These are phyloP conservation scores for Chamaecrista fasciculata DNA, from an alignment of 306 rosid species.

Conservation along the genomic window DNA sequence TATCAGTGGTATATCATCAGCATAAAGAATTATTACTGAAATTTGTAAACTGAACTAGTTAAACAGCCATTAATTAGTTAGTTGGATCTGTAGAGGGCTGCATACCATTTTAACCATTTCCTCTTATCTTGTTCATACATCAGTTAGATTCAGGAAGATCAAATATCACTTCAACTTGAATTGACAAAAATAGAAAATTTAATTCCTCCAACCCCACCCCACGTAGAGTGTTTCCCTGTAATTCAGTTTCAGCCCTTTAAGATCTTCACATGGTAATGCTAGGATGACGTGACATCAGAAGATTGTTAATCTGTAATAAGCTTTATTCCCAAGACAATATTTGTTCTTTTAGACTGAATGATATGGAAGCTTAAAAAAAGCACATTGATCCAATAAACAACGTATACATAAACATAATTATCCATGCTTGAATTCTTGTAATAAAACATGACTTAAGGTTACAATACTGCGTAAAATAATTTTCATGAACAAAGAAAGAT, in stretches of 20 bases:
- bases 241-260: background rate
- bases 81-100: background rate
- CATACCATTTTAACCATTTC: background rate
- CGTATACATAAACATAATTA: background rate
- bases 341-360: background rate
- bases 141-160: no score
- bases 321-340: background rate
- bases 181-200: background rate
- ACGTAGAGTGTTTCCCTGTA: background rate
- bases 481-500: background rate
- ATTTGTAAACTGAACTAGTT: background rate
- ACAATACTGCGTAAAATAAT: background rate
- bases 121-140: background rate
- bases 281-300: background rate
- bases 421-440: background rate
- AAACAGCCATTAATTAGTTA: background rate
- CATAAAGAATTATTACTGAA: background rate
- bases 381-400: background rate
- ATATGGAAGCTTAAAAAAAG: background rate
- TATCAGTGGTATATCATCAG: background rate
- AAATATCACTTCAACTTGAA: background rate
- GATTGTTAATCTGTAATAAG: background rate
- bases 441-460: background rate
- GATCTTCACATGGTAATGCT: background rate
- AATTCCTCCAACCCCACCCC: background rate